Evolutionary conservation across 2,329 filamentous ascomycete species (phyloP).

Genomic region (Arthroderma uncinatum): DNA sequence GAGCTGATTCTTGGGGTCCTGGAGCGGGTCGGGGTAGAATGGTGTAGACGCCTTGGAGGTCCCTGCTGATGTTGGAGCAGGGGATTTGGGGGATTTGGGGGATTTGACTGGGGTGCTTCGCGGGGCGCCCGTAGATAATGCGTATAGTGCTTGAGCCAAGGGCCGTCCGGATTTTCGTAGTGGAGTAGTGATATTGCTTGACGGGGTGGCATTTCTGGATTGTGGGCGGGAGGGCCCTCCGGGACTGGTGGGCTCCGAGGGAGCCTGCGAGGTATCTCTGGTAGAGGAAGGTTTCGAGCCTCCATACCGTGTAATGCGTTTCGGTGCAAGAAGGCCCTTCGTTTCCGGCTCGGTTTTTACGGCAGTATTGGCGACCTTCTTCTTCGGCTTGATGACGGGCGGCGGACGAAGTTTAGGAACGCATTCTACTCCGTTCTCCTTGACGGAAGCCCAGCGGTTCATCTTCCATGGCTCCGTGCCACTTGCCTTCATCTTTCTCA

Average conservation of each 20-base stretch:
- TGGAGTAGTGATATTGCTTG: constrained; percentile 16
- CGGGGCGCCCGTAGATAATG: constrained; percentile 5
- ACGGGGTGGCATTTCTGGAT: constrained; percentile 12
- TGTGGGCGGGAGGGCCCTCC: constrained; percentile 9
- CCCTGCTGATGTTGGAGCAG: constrained; percentile 13
- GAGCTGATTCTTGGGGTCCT: constrained; percentile 17
- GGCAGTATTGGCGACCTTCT: constrained; percentile 8
- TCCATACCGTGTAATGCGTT: constrained; percentile 12
- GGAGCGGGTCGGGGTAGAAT: constrained; percentile 16
- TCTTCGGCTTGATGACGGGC: constrained; percentile 23
- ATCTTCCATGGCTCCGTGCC: constrained; percentile 29
- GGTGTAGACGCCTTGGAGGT: constrained; percentile 16
- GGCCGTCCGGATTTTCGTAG: constrained; percentile 20
- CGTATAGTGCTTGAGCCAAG: constrained; percentile 7
- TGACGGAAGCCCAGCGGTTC: constrained; percentile 32
- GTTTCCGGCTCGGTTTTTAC: constrained; percentile 5
- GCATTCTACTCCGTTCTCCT: constrained; percentile 28
- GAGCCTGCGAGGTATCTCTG: constrained; percentile 12
- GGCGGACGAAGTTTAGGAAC: constrained; percentile 25
- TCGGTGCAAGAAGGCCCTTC: not conserved
- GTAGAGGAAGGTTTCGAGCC: constrained; percentile 12
- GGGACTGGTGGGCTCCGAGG: constrained; percentile 11
- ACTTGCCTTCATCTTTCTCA: constrained; percentile 31
- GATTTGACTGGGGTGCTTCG: constrained; percentile 8
- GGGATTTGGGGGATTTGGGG: constrained; percentile 10